Evolutionary conservation across 371 early-diverging fungal genomes (phyloP), one percentile per base, ranked within the genome.

Genomic region (Saksenaea oblongispora): DNA sequence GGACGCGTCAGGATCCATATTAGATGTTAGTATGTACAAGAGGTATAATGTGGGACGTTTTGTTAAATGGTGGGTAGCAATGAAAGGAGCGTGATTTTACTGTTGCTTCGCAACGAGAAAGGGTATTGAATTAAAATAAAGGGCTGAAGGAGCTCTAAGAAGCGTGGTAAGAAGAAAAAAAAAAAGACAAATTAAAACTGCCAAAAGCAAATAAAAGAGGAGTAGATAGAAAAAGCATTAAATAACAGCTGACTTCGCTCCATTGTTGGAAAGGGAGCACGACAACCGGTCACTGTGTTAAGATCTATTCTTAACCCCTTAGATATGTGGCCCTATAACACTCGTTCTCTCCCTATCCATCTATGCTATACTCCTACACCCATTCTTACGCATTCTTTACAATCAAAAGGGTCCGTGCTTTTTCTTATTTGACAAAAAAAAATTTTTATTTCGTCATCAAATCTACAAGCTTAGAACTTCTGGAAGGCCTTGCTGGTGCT

Each of bases 401-500:
- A 22, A 47, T 47, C 51, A 47, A 47, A 22, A 47, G 51, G 51
- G 51, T 47, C 51, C 51, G 51, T 47, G 51, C 51, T 58, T 39
- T 39, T 17, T 39, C 35, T 61, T 34, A 31, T 61, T 35, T 34
- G 10, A 47, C 51, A 47, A 47, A 47, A 41, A 41, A 41, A 41
- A 41, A 41, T 5, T 5, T 47, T 47, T 47, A 42, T 35, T 64
- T 56, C 24, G 41, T 62, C 57, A 54, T 55, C 24, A 41, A 34
- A 62, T 58, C 31, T 26, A 44, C 10, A 5, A 58, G 64, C 62
- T 93, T 91, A 97, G 92, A 95, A 98, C 91, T 96, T 97, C 82
- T 89, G 74, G 89, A 97, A 97, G 82, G 89, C 85, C 93, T 98
- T 98, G 85, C 91, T 61, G 58, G 78, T 84, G 73, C 89, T 89